A percentile compares a stretch with the other conserved stretches of the same genome.
These are phyloP conservation scores for Glycine latifolia DNA, from an alignment of 306 rosid species.

Conservation along the genomic window DNA sequence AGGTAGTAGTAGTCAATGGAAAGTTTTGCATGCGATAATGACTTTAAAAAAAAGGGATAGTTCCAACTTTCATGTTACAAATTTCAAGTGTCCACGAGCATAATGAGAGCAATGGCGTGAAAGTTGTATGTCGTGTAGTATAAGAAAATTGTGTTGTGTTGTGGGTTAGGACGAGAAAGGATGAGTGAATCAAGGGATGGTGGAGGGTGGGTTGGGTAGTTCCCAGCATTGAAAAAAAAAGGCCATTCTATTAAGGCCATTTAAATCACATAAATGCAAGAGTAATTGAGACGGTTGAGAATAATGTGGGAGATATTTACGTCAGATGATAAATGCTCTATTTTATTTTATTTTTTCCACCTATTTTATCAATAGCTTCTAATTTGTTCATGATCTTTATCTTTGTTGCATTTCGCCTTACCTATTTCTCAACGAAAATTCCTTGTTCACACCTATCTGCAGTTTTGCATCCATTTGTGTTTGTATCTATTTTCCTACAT, in stretches of 20 bases:
- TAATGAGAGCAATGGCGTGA: constrained; percentile 50
- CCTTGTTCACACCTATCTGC: constrained; percentile 38
- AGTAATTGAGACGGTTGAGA: constrained; percentile 93
- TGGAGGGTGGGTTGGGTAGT: constrained; percentile 73
- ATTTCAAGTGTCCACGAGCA: constrained; percentile 40
- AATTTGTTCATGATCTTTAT: constrained; percentile 6
- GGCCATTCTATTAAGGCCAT: constrained; percentile 72
- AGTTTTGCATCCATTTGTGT: constrained; percentile 18
- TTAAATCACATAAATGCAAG: constrained; percentile 85
- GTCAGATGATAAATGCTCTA: constrained; percentile 76
- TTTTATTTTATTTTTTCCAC: neutral
- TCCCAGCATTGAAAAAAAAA: constrained; percentile 72
- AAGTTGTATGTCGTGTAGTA: constrained; percentile 48
- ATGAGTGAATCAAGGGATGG: constrained; percentile 56
- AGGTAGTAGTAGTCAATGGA: constrained; percentile 18
- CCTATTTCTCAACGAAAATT: constrained; percentile 42
- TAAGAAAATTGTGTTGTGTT: constrained; percentile 47
- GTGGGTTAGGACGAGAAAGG: constrained; percentile 37
- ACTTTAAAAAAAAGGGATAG: neutral
- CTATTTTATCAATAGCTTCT: neutral
- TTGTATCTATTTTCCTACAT: constrained; percentile 34
- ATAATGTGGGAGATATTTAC: constrained; percentile 69
- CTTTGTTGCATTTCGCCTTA: constrained; percentile 16
- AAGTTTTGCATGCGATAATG: constrained; percentile 24
- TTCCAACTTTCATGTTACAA: constrained; percentile 32